Conservation (phyloP, 1,284 basidiomycete species). For the Pascua guehoae region DNA sequence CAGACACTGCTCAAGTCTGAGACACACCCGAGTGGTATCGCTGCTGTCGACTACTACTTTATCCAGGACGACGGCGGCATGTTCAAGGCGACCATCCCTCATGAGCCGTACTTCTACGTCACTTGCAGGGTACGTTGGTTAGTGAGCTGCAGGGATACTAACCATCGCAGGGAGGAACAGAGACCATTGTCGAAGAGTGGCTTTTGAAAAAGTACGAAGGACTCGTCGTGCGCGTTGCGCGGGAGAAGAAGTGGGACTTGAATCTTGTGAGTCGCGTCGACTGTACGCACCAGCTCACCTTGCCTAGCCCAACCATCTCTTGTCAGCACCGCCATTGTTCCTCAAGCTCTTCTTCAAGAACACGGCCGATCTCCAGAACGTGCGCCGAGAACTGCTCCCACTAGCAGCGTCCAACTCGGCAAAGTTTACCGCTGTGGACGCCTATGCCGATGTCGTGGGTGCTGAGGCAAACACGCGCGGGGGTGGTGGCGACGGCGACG, state of each 20-base stretch:
- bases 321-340: slow-evolving; percentile 83
- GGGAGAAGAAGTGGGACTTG: slow-evolving; percentile 89
- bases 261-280: slow-evolving; percentile 56
- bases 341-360: slow-evolving; percentile 90
- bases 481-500: slow-evolving; percentile 56
- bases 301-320: slow-evolving; percentile 79
- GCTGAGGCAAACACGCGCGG: slow-evolving; percentile 60
- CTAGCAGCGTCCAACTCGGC: slow-evolving; percentile 84
- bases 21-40: slow-evolving; percentile 72
- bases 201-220: slow-evolving; percentile 91
- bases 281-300: not conserved
- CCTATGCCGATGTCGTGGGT: slow-evolving; percentile 95
- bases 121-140: slow-evolving; percentile 70
- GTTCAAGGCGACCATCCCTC: slow-evolving; percentile 91
- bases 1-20: slow-evolving; percentile 82
- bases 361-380: slow-evolving; percentile 81
- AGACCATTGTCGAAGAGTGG: slow-evolving; percentile 93
- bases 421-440: slow-evolving; percentile 93
- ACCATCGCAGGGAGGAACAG: slow-evolving; percentile 68
- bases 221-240: slow-evolving; percentile 68
- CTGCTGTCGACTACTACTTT: slow-evolving; percentile 95
- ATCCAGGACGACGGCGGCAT: slow-evolving; percentile 93
- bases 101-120: slow-evolving; percentile 93
- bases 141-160: slow-evolving; percentile 7
- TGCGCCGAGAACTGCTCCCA: slow-evolving; percentile 83